Evolutionary conservation across 495 filamentous ascomycete genomes (phyloP), one percentile per base, ranked within the genome.

Genomic region (Penicillium canariense): DNA sequence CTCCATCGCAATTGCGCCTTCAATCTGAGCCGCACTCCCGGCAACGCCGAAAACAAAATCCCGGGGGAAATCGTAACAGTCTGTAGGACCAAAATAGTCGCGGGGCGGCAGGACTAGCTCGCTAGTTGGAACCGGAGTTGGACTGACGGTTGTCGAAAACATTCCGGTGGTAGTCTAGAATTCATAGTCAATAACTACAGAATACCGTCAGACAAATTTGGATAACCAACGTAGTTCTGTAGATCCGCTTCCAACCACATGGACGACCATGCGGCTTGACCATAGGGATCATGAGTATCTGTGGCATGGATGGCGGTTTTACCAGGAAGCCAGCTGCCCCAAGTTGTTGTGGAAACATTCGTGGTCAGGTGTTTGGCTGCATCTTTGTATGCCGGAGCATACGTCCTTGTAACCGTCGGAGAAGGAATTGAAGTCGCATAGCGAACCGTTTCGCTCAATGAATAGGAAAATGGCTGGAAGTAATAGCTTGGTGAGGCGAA

Each of bases 31-130:
- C 32, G 78, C 73, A 26, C 74, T 76, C 4, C 73, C 74, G 12
- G 79, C 79, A 42, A 78, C 72, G 2, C 80, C 80, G 65, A 78
- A 81, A 12, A 77, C 54, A 44, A 82, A 82, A 45, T 78, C 74
- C 14, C 68, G 59, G 1, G 76, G 76, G 30, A 74, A 69, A 17
- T 53, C 56, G 30, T 67, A 66, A 34, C 65, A 65, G 47, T 70
- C 67, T 0, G 52, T 61, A 1, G 66, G 62, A 0, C 56, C 57
- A 22, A 70, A 70, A 39, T 71, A 70, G 27, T 67, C 61, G 0
- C 30, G 48, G 0, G 71, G 71, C 9, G 71, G 71, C 8, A 71
- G 59, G 14, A 74, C 64, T 4, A 74, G 62, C 27, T 71, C 67
- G 45, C 60, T 66, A 3, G 53, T 67, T 22, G 69, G 69, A 6